These are phyloP conservation scores for Annulohypoxylon moriforme DNA, from an alignment of 495 filamentous ascomycete genomes.

Conservation along the genomic window DNA sequence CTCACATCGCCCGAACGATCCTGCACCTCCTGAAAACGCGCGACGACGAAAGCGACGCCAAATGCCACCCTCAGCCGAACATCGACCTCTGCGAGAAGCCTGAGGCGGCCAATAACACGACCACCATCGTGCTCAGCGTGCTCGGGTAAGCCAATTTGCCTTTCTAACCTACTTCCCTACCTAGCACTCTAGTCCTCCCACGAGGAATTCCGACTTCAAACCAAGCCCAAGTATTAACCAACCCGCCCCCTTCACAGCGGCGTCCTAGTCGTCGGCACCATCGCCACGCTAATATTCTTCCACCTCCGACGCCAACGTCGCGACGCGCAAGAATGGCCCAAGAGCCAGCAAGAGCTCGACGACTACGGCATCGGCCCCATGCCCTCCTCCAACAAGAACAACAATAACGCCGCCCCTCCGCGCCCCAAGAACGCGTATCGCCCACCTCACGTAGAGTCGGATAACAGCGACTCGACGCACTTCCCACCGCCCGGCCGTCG, in stretches of 20 bases:
- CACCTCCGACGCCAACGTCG: slow-evolving; percentile 40
- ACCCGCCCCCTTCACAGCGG: slow-evolving; percentile 24
- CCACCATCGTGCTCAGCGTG: slow-evolving; percentile 35
- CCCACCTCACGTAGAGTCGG: slow-evolving; percentile 21
- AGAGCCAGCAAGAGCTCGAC: slow-evolving; percentile 49
- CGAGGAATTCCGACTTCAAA: not conserved
- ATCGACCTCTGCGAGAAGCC: slow-evolving; percentile 50
- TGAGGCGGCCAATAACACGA: slow-evolving; percentile 19
- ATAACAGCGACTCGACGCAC: slow-evolving; percentile 7
- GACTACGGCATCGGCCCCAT: slow-evolving; percentile 43
- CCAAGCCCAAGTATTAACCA: not conserved
- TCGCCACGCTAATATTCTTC: slow-evolving; percentile 30
- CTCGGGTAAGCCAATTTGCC: slow-evolving; percentile 34
- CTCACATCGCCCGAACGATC: slow-evolving; percentile 34
- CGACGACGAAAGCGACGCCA: slow-evolving; percentile 27
- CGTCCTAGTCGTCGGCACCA: slow-evolving; percentile 33
- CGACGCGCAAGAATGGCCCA: slow-evolving; percentile 46
- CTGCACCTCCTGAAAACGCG: slow-evolving; percentile 21
- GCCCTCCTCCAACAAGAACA: not conserved
- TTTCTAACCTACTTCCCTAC: not conserved
- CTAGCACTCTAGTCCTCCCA: not conserved
- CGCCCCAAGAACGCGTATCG: slow-evolving; percentile 38
- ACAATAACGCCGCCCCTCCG: not conserved
- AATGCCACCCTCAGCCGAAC: slow-evolving; percentile 45
- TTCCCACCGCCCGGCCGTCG: slow-evolving; percentile 24